Conservation (phyloP, 2,329 filamentous ascomycete genomes). For the Ambrosiella beaveri region DNA sequence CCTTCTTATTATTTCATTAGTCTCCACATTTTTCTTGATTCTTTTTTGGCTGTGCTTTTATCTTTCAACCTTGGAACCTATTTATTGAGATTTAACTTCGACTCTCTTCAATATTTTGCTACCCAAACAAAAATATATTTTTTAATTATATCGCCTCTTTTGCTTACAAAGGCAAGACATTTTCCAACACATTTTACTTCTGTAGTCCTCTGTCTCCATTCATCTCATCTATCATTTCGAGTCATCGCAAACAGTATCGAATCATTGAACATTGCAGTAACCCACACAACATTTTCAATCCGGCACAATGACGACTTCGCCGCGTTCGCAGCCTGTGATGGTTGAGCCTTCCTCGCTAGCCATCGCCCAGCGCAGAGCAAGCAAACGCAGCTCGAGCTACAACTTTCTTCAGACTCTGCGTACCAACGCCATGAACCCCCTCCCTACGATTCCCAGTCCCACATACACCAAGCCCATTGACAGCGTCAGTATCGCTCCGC, state of each 20-base stretch:
- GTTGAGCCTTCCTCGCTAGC: not conserved
- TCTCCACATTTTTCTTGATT: no score
- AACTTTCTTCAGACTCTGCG: constrained; percentile 10
- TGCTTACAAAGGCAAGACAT: not conserved
- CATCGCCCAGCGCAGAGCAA: not conserved
- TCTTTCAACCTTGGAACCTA: no score
- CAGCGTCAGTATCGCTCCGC: constrained; percentile 1
- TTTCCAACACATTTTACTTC: not conserved
- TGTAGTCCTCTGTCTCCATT: not conserved
- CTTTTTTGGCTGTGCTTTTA: no score
- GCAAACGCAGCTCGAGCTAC: constrained; percentile 9
- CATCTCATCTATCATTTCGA: not conserved
- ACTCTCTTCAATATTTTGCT: no score
- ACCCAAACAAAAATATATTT: no score
- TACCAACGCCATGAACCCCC: constrained; percentile 4
- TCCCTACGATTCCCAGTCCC: constrained; percentile 6
- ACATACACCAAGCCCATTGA: constrained; percentile 1
- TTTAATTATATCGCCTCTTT: not conserved
- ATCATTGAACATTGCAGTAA: not conserved
- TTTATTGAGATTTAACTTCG: no score
- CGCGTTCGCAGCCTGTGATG: not conserved
- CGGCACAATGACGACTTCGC: not conserved
- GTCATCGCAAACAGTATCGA: not conserved
- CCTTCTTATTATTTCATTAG: no score
- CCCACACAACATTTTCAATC: not conserved